A percentile compares a stretch with the other conserved stretches of the same genome.
Evolutionary conservation across 1,284 basidiomycete species (phyloP).

Genomic region (Mycena sp.): DNA sequence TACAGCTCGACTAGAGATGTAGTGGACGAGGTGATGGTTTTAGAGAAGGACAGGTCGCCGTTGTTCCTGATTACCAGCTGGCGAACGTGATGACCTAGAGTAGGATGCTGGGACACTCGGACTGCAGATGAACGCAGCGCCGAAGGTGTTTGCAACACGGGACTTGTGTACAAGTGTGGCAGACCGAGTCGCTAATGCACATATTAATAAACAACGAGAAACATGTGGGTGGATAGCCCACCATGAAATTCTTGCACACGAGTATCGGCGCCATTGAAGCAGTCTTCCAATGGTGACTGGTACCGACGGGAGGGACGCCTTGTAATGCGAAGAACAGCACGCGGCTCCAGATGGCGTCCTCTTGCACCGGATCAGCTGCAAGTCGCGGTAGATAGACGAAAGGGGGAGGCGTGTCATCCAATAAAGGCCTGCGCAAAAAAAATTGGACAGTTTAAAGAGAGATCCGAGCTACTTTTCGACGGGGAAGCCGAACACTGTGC

Average conservation of each 20-base stretch:
- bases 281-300: too few species aligned
- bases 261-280: neutral
- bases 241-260: slow-evolving; percentile 22
- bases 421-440: neutral
- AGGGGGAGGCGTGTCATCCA: neutral
- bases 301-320: too few species aligned
- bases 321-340: slow-evolving; percentile 2
- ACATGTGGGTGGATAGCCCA: neutral
- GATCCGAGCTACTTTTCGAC: neutral
- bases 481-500: neutral
- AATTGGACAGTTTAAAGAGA: neutral
- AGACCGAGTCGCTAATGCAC: slow-evolving; percentile 16
- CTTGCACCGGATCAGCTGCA: slow-evolving; percentile 9
- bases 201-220: neutral
- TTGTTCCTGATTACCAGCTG: neutral
- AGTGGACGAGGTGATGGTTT: neutral
- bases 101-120: slow-evolving; percentile 2
- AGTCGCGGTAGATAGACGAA: slow-evolving; percentile 16
- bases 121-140: neutral
- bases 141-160: neutral
- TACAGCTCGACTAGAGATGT: slow-evolving; percentile 2
- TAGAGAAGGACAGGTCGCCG: neutral
- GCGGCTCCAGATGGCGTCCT: slow-evolving; percentile 22
- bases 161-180: slow-evolving; percentile 17
- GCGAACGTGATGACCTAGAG: slow-evolving; percentile 8